phyloP scores from a whole-genome alignment of 2,329 filamentous ascomycete species.

The Cercospora sp. region DNA sequence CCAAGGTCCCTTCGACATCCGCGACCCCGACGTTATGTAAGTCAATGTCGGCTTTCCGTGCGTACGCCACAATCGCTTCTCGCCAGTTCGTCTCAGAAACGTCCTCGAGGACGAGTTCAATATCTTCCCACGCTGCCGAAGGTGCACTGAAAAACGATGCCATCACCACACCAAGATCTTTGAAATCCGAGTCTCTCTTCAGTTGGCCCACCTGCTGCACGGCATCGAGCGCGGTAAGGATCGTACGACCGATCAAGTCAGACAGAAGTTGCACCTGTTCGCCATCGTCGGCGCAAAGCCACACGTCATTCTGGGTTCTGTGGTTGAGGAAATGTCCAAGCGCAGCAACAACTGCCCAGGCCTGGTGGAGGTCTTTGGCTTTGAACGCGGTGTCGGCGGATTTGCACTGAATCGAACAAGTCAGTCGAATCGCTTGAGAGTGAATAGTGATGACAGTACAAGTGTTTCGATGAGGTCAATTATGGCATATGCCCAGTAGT shows the following conservation, averaged over 20 bases:
- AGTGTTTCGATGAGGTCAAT: conserved; percentile 14
- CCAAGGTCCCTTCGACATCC: neutral
- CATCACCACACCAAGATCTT: conserved; percentile 15
- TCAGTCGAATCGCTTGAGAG: neutral
- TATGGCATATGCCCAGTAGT: conserved; percentile 11
- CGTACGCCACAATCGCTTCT: conserved; percentile 9
- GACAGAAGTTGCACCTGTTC: neutral
- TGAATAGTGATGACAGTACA: neutral
- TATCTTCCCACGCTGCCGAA: neutral
- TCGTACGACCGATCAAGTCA: conserved; percentile 4
- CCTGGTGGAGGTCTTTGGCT: conserved; percentile 9
- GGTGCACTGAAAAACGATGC: neutral
- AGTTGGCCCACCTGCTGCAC: conserved; percentile 10
- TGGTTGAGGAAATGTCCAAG: conserved; percentile 15
- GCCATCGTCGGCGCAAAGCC: conserved; percentile 12
- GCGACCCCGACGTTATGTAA: neutral
- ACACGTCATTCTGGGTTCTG: neutral
- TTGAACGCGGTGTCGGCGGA: conserved; percentile 5
- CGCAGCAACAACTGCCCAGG: conserved; percentile 16
- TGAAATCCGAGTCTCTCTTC: conserved; percentile 11
- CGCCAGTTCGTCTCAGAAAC: conserved; percentile 2
- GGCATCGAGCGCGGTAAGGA: conserved; percentile 9
- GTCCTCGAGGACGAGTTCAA: neutral
- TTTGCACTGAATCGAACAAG: neutral
- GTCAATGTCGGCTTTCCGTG: conserved; percentile 14